Evolutionary conservation across 2,329 filamentous ascomycete genomes (phyloP).

Genomic region (Talaromyces marneffei): DNA sequence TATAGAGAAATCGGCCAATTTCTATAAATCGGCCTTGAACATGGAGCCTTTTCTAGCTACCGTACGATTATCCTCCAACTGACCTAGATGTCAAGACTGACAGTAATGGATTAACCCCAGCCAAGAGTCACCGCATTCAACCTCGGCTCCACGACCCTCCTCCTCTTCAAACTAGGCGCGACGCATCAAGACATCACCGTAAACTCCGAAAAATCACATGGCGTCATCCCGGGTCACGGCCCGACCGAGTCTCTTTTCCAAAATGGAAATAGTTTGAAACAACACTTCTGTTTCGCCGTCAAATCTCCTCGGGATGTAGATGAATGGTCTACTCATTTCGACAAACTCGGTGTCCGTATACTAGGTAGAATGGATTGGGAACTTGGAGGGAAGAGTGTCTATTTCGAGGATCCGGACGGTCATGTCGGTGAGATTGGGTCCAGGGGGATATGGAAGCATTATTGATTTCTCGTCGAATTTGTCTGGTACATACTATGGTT

Average conservation of each 20-base stretch:
- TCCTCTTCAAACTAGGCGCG: conserved; percentile 20
- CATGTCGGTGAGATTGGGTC: conserved; percentile 28
- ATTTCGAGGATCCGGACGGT: conserved; percentile 28
- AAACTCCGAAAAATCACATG: conserved; percentile 4
- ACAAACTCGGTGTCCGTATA: conserved; percentile 21
- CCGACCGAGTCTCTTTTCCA: not conserved
- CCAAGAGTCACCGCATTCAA: conserved; percentile 22
- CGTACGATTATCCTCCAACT: conserved; percentile 7
- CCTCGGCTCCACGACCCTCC: conserved; percentile 27
- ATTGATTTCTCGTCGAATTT: conserved; percentile 1
- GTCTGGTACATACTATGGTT: no score
- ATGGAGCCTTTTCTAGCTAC: conserved; percentile 19
- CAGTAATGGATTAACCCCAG: conserved; percentile 17
- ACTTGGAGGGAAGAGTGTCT: conserved; percentile 25
- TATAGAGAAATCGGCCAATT: conserved; percentile 19
- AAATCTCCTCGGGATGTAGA: conserved; percentile 20
- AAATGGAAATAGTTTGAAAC: conserved; percentile 16
- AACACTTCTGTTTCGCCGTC: conserved; percentile 27
- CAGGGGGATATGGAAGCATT: conserved; percentile 27
- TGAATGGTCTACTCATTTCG: conserved; percentile 23
- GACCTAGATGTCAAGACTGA: not conserved
- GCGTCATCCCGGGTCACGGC: conserved; percentile 13
- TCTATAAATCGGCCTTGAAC: conserved; percentile 23
- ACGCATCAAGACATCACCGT: conserved; percentile 12
- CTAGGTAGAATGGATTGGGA: conserved; percentile 24